Evolutionary conservation across 305 asterid species (phyloP).

Genomic region (Galium porrigens): DNA sequence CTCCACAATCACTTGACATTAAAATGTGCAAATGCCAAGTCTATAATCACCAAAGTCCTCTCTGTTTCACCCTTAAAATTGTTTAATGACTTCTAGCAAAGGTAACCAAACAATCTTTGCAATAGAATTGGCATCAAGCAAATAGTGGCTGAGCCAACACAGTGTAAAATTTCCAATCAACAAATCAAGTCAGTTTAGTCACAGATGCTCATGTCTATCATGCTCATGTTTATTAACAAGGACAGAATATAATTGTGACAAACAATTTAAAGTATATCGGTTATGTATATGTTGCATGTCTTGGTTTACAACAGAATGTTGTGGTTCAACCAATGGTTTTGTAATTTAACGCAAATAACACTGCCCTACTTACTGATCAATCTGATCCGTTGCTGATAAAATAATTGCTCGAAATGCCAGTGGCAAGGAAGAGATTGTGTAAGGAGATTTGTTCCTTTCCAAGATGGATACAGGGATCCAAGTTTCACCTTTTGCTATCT

Average conservation of each 20-base stretch:
- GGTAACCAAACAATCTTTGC: background rate
- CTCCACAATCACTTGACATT: background rate
- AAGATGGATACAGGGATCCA: constrained; percentile 81
- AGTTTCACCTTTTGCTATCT: constrained; percentile 72
- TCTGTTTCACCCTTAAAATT: background rate
- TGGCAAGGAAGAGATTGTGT: constrained; percentile 79
- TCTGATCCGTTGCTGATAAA: constrained; percentile 81
- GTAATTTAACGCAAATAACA: constrained; percentile 4
- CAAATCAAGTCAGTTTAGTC: background rate
- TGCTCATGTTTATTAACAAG: background rate
- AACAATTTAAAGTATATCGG: background rate
- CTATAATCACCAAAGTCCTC: background rate
- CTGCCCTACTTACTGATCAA: constrained; percentile 49
- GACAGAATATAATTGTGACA: background rate
- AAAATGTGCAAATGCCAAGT: background rate
- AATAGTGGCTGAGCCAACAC: background rate
- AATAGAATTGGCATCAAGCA: background rate
- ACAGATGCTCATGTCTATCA: background rate
- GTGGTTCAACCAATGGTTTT: background rate
- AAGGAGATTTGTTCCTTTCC: constrained; percentile 87
- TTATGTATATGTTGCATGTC: background rate
- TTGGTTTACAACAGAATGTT: background rate
- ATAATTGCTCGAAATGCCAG: constrained; percentile 63
- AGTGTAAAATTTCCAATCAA: background rate
- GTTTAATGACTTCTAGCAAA: background rate